These are phyloP conservation scores for Cyclanthera cordifolia DNA, from an alignment of 306 rosid genomes.

Conservation along the genomic window DNA sequence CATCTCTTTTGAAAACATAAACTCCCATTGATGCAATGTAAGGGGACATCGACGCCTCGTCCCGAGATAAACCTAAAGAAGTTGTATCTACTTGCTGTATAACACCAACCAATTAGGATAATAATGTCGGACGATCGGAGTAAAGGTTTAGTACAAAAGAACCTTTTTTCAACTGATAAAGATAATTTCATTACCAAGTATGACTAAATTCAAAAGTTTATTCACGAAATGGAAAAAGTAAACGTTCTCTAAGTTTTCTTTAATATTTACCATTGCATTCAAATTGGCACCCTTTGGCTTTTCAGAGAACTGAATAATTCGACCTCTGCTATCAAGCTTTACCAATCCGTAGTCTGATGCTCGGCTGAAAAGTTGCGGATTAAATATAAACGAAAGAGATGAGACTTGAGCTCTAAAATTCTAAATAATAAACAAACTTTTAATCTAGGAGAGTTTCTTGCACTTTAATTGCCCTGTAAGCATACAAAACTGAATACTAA, in stretches of 20 bases:
- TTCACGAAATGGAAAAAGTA: background rate
- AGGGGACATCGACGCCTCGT: constrained; percentile 44
- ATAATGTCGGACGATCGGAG: background rate
- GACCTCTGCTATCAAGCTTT: constrained; percentile 62
- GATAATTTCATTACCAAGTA: background rate
- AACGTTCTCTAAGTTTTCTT: background rate
- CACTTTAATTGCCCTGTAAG: background rate
- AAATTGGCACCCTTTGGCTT: constrained; percentile 65
- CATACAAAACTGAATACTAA: background rate
- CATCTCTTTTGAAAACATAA: constrained; percentile 65
- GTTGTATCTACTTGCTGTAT: constrained; percentile 71
- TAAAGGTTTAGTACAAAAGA: background rate
- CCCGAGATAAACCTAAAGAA: constrained; percentile 50
- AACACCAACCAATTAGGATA: constrained; percentile 20
- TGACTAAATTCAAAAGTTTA: background rate
- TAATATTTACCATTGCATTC: constrained; percentile 56
- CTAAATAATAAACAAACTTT: background rate
- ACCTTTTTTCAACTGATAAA: background rate
- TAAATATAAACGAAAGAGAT: background rate
- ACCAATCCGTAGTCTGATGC: constrained; percentile 83
- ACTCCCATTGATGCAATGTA: constrained; percentile 95
- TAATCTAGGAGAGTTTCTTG: background rate
- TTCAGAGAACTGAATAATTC: constrained; percentile 51
- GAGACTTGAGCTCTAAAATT: background rate
- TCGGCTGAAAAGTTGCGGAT: constrained; percentile 46